Conservation (phyloP, 768 basidiomycete genomes). For the Albatrellus ellisii region DNA sequence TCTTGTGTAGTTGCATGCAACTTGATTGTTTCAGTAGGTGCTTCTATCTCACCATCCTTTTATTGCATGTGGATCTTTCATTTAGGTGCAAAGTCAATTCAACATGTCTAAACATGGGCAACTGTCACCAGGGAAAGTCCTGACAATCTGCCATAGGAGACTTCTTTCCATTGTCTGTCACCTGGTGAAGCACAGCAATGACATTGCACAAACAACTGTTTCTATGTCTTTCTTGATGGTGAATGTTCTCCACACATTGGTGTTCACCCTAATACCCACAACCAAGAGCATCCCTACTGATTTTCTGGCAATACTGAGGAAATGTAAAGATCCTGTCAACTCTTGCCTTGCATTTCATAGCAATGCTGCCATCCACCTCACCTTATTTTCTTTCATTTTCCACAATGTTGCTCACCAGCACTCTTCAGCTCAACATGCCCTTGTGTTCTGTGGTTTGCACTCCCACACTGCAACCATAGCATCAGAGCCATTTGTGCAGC, state of each 20-base stretch:
- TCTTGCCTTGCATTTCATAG: conserved; percentile 58
- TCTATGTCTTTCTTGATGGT: conserved; percentile 38
- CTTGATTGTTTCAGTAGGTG: no score
- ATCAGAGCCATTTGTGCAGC: conserved; percentile 34
- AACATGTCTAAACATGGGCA: no score
- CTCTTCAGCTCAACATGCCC: conserved; percentile 48
- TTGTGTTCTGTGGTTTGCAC: conserved; percentile 73
- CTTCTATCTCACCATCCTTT: no score
- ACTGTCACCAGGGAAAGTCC: no score
- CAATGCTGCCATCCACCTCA: conserved; percentile 35
- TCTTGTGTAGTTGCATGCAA: no score
- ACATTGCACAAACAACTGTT: conserved; percentile 36
- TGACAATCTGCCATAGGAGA: no score
- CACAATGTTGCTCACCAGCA: conserved; percentile 38
- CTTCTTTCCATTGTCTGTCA: conserved; percentile 47
- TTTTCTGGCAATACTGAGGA: conserved; percentile 45
- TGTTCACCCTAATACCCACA: conserved; percentile 38
- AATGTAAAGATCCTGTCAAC: conserved; percentile 46
- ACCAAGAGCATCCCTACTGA: conserved; percentile 21
- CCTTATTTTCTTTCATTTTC: conserved; percentile 25
- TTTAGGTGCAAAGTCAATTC: no score
- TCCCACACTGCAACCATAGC: conserved; percentile 56
- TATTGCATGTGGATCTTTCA: no score
- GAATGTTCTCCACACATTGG: conserved; percentile 38
- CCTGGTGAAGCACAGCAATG: conserved; percentile 45